Percentiles rank a stretch among this genome's conserved stretches.
phyloP scores from a whole-genome alignment of 305 asterid genomes.

The Petunia hybrid region DNA sequence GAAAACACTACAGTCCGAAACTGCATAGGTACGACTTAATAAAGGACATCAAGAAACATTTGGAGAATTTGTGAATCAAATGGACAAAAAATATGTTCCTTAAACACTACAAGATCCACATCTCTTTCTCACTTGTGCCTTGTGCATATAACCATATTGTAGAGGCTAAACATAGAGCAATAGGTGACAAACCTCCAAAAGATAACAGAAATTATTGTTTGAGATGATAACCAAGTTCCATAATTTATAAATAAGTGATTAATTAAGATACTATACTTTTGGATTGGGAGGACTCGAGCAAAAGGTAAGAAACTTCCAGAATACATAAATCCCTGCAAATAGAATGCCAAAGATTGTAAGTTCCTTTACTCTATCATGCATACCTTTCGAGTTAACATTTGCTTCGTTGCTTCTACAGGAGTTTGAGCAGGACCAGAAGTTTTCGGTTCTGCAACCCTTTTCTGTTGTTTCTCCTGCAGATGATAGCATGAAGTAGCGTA shows the following conservation, averaged over 20 bases:
- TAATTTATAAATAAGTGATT: neutral
- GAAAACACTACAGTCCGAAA: neutral
- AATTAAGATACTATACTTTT: constrained; percentile 11
- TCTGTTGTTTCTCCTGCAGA: constrained; percentile 70
- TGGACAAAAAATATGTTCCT: neutral
- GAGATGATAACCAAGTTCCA: neutral
- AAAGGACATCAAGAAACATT: constrained; percentile 5
- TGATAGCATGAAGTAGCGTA: constrained; percentile 20
- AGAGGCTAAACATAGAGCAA: constrained; percentile 27
- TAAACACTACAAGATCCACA: neutral
- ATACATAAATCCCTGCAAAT: constrained; percentile 21
- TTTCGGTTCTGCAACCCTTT: constrained; percentile 72
- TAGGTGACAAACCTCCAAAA: neutral
- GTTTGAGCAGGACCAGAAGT: constrained; percentile 60
- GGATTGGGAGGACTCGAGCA: neutral
- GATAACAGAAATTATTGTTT: neutral
- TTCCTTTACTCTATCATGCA: neutral
- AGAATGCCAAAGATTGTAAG: constrained; percentile 11
- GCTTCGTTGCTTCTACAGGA: constrained; percentile 70
- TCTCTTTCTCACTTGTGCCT: constrained; percentile 13
- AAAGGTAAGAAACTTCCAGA: neutral
- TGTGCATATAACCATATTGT: neutral
- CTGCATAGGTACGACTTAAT: constrained; percentile 10
- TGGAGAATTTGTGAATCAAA: constrained; percentile 1
- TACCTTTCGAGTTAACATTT: constrained; percentile 70